Evolutionary conservation across 352 stramenopile genomes (phyloP).

Genomic region (Pythium scleroteichum): DNA sequence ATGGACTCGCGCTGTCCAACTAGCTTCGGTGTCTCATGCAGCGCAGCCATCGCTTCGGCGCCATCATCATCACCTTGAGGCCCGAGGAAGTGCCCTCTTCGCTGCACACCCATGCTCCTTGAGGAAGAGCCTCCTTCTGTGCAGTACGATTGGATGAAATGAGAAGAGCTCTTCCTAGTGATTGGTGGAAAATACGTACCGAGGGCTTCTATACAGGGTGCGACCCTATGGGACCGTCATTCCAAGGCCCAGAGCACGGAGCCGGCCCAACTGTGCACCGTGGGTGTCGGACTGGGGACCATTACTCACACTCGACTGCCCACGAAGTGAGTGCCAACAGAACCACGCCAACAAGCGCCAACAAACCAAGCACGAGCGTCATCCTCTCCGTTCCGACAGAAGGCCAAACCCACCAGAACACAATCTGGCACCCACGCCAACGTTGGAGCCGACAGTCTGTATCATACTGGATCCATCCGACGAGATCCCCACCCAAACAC

Average conservation of each 20-base stretch:
- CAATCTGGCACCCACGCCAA: background rate
- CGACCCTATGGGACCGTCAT: conserved; percentile 9
- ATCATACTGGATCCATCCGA: conserved; percentile 15
- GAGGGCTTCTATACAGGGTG: background rate
- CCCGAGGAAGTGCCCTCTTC: background rate
- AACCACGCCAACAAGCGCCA: conserved; percentile 14
- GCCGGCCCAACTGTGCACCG: conserved; percentile 13
- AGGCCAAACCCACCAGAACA: conserved; percentile 1
- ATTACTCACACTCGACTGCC: conserved; percentile 27
- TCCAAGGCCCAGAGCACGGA: conserved; percentile 21
- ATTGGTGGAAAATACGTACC: conserved; percentile 3
- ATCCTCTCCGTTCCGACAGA: background rate
- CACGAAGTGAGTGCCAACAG: conserved; percentile 27
- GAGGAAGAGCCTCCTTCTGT: too few species aligned
- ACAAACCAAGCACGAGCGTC: background rate
- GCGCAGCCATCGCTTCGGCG: background rate
- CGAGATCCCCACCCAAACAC: background rate
- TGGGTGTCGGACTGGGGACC: conserved; percentile 29
- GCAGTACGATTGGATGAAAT: conserved; percentile 12
- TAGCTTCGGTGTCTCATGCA: conserved; percentile 6
- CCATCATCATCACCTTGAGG: background rate
- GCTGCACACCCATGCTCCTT: background rate
- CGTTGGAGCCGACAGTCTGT: conserved; percentile 9
- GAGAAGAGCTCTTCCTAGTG: background rate
- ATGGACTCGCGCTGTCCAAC: too few species aligned